Evolutionary conservation across 306 rosid species (phyloP).

Genomic region (Hylodesmum podocarpum): DNA sequence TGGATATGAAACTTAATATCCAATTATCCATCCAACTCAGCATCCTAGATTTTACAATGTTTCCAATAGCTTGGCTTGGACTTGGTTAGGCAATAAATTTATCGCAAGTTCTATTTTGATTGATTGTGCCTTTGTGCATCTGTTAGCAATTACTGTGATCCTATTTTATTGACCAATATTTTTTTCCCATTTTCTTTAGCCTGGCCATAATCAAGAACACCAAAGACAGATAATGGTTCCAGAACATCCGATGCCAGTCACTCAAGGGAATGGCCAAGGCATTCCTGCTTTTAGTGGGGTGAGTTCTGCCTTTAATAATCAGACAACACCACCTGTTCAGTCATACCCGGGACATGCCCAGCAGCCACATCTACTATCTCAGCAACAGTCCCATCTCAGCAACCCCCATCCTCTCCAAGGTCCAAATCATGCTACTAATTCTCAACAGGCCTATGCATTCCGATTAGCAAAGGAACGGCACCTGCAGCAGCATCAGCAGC

Average conservation of each 20-base stretch:
- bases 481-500: conserved; percentile 73
- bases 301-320: conserved; percentile 78
- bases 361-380: conserved; percentile 73
- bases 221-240: conserved; percentile 86
- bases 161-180: conserved; percentile 24
- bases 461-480: conserved; percentile 78
- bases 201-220: conserved; percentile 84
- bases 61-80: not conserved
- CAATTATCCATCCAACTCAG: not conserved
- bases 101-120: not conserved
- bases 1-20: not conserved
- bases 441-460: conserved; percentile 70
- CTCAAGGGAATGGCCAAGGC: conserved; percentile 77
- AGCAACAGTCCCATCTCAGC: conserved; percentile 71
- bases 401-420: conserved; percentile 79
- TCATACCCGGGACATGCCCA: conserved; percentile 77
- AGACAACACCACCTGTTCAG: conserved; percentile 72
- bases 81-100: not conserved
- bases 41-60: not conserved
- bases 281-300: conserved; percentile 73
- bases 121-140: not conserved
- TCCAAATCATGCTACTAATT: conserved; percentile 61
- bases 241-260: conserved; percentile 75
- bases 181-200: conserved; percentile 43
- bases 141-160: not conserved